phyloP scores from a whole-genome alignment of 306 rosid species.

The Ochetophila trinervis region DNA sequence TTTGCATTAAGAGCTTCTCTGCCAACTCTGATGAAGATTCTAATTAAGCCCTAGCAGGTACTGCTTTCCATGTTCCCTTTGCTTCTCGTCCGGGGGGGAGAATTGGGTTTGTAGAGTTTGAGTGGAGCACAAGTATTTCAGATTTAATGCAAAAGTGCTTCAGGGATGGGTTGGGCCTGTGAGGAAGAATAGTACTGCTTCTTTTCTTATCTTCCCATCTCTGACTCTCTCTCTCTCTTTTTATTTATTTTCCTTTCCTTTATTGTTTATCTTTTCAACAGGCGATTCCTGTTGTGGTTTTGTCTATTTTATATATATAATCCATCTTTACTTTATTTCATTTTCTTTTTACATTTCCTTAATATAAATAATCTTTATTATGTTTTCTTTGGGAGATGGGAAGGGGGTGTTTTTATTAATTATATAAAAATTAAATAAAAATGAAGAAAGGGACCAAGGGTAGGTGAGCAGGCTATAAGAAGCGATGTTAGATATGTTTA shows the following conservation, averaged over 20 bases:
- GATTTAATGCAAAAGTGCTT: conserved; percentile 46
- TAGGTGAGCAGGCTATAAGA: conserved; percentile 78
- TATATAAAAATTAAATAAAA: conserved; percentile 10
- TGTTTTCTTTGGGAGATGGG: conserved; percentile 34
- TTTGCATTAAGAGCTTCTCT: conserved; percentile 53
- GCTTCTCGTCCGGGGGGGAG: conserved; percentile 63
- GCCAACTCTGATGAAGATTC: conserved; percentile 68
- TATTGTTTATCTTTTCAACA: conserved; percentile 48
- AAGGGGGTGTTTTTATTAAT: conserved; percentile 4
- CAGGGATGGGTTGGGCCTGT: conserved; percentile 41
- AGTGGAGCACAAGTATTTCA: conserved; percentile 28
- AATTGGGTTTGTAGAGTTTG: conserved; percentile 42
- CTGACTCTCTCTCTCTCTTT: conserved; percentile 19
- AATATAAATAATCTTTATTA: conserved; percentile 3
- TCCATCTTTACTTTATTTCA: conserved; percentile 11
- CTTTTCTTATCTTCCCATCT: background rate
- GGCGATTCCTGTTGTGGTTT: conserved; percentile 76
- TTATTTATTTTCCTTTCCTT: conserved; percentile 51
- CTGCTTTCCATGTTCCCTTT: conserved; percentile 61
- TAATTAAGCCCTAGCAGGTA: conserved; percentile 75
- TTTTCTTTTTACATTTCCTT: background rate
- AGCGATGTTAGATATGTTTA: conserved; percentile 37
- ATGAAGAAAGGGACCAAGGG: conserved; percentile 13
- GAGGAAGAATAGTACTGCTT: conserved; percentile 33
- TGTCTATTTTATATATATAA: conserved; percentile 31